Conservation (phyloP, 2,329 filamentous ascomycete species). For the Paecilomyces fulvus region DNA sequence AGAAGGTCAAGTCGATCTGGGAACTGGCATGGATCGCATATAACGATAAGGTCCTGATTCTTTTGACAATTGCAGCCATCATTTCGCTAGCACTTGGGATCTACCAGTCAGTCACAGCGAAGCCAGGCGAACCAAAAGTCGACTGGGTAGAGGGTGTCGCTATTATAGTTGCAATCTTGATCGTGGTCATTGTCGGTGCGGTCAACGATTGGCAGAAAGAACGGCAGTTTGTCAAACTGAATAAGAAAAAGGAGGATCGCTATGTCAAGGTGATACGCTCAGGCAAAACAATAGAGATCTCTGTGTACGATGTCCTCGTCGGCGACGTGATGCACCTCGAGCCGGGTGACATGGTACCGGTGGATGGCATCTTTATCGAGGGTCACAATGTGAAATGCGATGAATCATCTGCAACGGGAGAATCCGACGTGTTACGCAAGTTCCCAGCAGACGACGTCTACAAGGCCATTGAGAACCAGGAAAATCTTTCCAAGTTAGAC, state of each 20-base stretch:
- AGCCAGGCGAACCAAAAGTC: slow-evolving; percentile 48
- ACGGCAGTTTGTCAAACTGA: slow-evolving; percentile 69
- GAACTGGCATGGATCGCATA: slow-evolving; percentile 70
- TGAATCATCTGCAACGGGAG: slow-evolving; percentile 68
- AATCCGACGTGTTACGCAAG: slow-evolving; percentile 66
- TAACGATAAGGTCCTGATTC: slow-evolving; percentile 70
- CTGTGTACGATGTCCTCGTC: slow-evolving; percentile 61
- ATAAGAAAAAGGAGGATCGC: slow-evolving; percentile 70
- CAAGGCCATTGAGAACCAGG: slow-evolving; percentile 52
- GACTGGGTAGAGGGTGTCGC: slow-evolving; percentile 79
- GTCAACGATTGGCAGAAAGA: slow-evolving; percentile 78
- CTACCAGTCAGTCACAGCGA: slow-evolving; percentile 58
- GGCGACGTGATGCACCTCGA: slow-evolving; percentile 67
- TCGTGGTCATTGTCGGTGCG: slow-evolving; percentile 70
- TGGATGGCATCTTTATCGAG: slow-evolving; percentile 61
- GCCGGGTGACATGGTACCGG: slow-evolving; percentile 63
- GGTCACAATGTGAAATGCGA: slow-evolving; percentile 61
- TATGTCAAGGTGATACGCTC: slow-evolving; percentile 69
- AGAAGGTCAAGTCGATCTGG: slow-evolving; percentile 61
- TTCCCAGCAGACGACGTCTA: slow-evolving; percentile 55
- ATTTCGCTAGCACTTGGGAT: slow-evolving; percentile 67
- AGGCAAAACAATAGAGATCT: slow-evolving; percentile 60
- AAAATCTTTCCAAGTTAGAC: slow-evolving; percentile 57
- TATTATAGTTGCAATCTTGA: slow-evolving; percentile 66
- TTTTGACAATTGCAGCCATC: slow-evolving; percentile 62